Evolutionary conservation across 2,329 filamentous ascomycete species (phyloP), one percentile per base, ranked within the genome.

Genomic region (Penicillium psychrosexuale): DNA sequence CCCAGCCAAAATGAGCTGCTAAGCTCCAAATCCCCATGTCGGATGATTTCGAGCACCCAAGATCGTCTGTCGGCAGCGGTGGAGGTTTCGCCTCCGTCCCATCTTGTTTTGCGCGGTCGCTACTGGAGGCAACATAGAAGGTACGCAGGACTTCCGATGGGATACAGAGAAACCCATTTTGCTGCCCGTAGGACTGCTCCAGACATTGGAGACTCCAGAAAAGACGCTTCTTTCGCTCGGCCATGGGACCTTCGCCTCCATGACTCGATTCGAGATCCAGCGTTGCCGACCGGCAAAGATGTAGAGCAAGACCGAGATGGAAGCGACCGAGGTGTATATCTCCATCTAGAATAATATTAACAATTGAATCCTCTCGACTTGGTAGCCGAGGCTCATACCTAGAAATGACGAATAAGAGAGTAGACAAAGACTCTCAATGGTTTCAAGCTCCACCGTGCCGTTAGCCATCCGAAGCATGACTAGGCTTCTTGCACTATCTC

Each of bases 131-230:
- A 65, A 24, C 65, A 59, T 49, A 77, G 67, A 34, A 65, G 0
- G 66, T 61, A 6, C 78, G 72, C 64, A 77, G 69, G 1, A 75
- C 72, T 4, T 79, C 77, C 0, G 72, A 74, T 0, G 77, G 72
- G 0, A 75, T 63, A 36, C 73, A 76, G 22, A 80, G 59, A 0
- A 79, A 70, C 1, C 77, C 76, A 4, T 69, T 73, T 42, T 80
- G 78, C 8, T 76, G 73, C 1, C 79, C 79, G 39, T 81, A 81
- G 0, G 72, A 76, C 47, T 81, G 78, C 50, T 82, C 78, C 0
- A 82, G 73, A 2, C 79, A 63, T 48, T 81, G 77, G 0, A 82
- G 67, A 50, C 78, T 81, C 79, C 79, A 82, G 31, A 81, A 82
- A 0, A 81, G 66, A 3, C 77, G 65, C 60, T 76, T 80, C 62